phyloP scores from a whole-genome alignment of 345 rosid genomes.

The Populus simonii region DNA sequence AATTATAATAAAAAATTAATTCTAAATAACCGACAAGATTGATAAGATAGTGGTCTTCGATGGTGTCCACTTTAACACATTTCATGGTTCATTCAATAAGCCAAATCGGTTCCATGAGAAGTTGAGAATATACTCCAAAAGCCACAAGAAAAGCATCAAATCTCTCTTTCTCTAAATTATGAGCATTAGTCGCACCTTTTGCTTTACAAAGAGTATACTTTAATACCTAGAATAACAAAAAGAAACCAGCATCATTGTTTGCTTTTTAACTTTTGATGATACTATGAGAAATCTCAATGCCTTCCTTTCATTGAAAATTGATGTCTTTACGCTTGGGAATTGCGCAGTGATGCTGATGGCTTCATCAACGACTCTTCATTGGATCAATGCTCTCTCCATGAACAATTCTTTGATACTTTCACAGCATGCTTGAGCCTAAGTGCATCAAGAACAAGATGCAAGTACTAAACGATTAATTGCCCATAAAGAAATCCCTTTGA shows the following conservation, averaged over 20 bases:
- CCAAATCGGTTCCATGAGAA: neutral
- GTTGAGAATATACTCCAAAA: conserved; percentile 12
- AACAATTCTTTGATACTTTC: neutral
- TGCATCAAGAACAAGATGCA: neutral
- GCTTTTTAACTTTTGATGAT: conserved; percentile 12
- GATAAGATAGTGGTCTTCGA: neutral
- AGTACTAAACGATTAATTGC: too few species aligned
- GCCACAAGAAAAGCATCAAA: conserved; percentile 14
- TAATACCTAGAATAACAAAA: conserved; percentile 18
- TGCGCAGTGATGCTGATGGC: neutral
- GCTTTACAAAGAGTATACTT: neutral
- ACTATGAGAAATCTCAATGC: neutral
- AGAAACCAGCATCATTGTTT: neutral
- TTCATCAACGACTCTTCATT: neutral
- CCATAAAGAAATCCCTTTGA: neutral
- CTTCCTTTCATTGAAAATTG: conserved; percentile 1
- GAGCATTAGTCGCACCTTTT: neutral
- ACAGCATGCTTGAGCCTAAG: neutral
- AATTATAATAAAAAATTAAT: too few species aligned
- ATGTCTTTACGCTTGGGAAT: neutral
- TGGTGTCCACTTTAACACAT: neutral
- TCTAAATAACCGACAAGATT: too few species aligned
- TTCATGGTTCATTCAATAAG: neutral
- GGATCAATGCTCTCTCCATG: neutral
- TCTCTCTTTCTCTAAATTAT: neutral